Conservation (phyloP, 2,329 filamentous ascomycete genomes). For the Stagonosporopsis chrysanthemi region DNA sequence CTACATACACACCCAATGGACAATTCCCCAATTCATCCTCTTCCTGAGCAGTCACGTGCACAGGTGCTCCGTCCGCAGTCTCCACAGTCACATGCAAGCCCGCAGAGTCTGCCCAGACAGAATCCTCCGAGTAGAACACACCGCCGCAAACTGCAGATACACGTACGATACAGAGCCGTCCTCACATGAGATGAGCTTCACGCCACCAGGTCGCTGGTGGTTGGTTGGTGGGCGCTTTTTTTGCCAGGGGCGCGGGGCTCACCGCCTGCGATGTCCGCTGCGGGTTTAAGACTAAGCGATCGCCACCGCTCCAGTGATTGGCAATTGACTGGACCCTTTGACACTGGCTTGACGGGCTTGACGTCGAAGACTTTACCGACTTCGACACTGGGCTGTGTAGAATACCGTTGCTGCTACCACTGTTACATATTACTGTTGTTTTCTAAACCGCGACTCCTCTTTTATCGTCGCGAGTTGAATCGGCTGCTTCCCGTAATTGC, state of each 20-base stretch:
- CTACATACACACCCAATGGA: too few species aligned
- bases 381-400: too few species aligned
- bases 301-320: slow-evolving; percentile 32
- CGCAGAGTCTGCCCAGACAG: background rate
- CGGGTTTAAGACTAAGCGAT: slow-evolving; percentile 35
- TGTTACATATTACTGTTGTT: too few species aligned
- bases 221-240: background rate
- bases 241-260: background rate
- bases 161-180: slow-evolving; percentile 25
- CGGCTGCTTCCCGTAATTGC: background rate
- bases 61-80: background rate
- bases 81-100: background rate
- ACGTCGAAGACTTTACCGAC: background rate
- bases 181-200: slow-evolving; percentile 40
- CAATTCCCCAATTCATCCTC: background rate
- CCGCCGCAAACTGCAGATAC: slow-evolving; percentile 6
- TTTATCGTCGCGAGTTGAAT: background rate
- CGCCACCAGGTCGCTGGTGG: slow-evolving; percentile 29
- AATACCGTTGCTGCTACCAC: too few species aligned
- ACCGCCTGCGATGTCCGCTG: slow-evolving; percentile 28
- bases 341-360: background rate
- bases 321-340: background rate
- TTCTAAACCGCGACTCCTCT: too few species aligned
- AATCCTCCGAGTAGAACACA: background rate
- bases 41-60: background rate